phyloP scores from a whole-genome alignment of 179 eudicot species.

The Carnegiea gigantea region DNA sequence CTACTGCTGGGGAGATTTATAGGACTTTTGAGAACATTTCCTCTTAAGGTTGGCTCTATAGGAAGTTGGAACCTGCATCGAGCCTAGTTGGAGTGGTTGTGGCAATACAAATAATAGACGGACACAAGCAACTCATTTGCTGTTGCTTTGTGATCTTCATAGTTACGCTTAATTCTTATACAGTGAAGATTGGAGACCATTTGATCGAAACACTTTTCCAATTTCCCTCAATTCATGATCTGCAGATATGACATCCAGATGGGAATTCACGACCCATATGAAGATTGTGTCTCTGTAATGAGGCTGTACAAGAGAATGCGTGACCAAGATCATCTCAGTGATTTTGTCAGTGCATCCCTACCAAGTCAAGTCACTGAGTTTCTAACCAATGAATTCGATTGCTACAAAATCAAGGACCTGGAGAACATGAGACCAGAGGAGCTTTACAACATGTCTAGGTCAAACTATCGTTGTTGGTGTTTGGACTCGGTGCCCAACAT shows the following conservation, averaged over 20 bases:
- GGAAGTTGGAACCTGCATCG: too few species aligned
- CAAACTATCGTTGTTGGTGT: slow-evolving; percentile 73
- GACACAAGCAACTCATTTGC: too few species aligned
- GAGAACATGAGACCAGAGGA: slow-evolving; percentile 64
- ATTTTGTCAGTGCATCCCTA: slow-evolving; percentile 17
- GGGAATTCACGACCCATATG: slow-evolving; percentile 63
- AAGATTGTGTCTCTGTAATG: slow-evolving; percentile 71
- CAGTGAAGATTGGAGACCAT: not conserved
- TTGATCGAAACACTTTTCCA: not conserved
- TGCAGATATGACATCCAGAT: slow-evolving; percentile 74
- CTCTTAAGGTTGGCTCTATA: too few species aligned
- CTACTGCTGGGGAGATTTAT: not conserved
- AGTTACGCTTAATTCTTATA: not conserved
- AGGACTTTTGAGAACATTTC: too few species aligned
- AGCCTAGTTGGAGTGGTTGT: too few species aligned
- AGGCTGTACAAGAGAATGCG: slow-evolving; percentile 75
- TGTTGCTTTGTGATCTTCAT: not conserved
- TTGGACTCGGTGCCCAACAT: slow-evolving; percentile 38
- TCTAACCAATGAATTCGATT: slow-evolving; percentile 27
- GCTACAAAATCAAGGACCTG: slow-evolving; percentile 44
- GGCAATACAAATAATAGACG: too few species aligned
- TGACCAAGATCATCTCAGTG: slow-evolving; percentile 46
- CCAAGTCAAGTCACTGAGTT: slow-evolving; percentile 19
- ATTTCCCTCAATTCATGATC: not conserved
- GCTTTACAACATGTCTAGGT: slow-evolving; percentile 60